Conservation (phyloP, 768 basidiomycete genomes). For the Mycena galericulata region DNA sequence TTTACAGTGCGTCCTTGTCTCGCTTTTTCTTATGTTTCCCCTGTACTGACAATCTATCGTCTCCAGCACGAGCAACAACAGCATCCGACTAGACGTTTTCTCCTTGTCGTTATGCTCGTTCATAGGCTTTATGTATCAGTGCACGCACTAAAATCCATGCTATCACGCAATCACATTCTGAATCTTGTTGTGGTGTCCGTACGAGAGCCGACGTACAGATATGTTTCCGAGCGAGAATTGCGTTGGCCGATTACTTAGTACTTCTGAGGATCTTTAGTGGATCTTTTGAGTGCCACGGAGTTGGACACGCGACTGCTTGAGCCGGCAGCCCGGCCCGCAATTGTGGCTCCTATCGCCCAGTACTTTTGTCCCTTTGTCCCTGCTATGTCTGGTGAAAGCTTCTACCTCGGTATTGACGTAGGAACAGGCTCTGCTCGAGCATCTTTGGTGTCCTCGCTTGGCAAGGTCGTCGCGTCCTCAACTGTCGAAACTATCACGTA, state of each 20-base stretch:
- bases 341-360: slow-evolving; percentile 10
- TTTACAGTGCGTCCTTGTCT: slow-evolving; percentile 84
- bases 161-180: slow-evolving; percentile 24
- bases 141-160: slow-evolving; percentile 49
- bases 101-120: slow-evolving; percentile 45
- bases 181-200: not conserved
- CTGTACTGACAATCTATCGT: not conserved
- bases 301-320: too few species aligned
- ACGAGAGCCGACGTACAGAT: too few species aligned
- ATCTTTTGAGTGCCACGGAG: too few species aligned
- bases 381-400: slow-evolving; percentile 53
- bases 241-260: too few species aligned
- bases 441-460: slow-evolving; percentile 76
- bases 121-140: slow-evolving; percentile 48
- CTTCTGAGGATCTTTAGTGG: too few species aligned
- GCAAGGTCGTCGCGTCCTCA: slow-evolving; percentile 81
- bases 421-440: slow-evolving; percentile 96
- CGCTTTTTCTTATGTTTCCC: slow-evolving; percentile 8
- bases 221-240: too few species aligned
- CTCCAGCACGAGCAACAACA: slow-evolving; percentile 62
- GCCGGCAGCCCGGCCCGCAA: not conserved
- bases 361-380: too few species aligned
- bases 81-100: slow-evolving; percentile 54
- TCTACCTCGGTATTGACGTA: slow-evolving; percentile 85
- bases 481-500: slow-evolving; percentile 88